Evolutionary conservation across 345 rosid species (phyloP).

Genomic region (Punica granatum): DNA sequence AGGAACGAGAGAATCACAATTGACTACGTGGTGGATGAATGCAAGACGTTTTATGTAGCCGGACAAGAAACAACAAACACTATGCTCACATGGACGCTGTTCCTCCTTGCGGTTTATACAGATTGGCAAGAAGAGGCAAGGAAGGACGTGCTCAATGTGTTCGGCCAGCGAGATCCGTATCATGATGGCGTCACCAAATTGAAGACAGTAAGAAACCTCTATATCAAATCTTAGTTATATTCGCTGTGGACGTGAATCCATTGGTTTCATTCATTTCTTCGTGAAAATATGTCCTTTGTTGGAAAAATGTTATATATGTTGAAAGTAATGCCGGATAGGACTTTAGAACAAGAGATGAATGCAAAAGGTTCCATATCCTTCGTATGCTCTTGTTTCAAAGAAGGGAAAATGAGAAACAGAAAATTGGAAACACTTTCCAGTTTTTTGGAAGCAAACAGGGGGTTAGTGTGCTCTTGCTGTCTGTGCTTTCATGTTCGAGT

Average conservation of each 20-base stretch:
- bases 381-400: too few species aligned
- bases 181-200: conserved; percentile 24
- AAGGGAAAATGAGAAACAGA: too few species aligned
- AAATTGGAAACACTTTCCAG: too few species aligned
- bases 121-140: conserved; percentile 42
- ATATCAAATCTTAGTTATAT: not conserved
- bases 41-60: conserved; percentile 30
- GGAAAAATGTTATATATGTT: too few species aligned
- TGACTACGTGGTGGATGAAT: conserved; percentile 29
- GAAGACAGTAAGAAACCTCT: conserved; percentile 21
- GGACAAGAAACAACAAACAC: conserved; percentile 29
- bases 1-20: conserved; percentile 12
- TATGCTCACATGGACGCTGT: conserved; percentile 27
- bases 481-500: not conserved
- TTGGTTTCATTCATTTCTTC: not conserved
- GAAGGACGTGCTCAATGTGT: conserved; percentile 19
- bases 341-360: too few species aligned
- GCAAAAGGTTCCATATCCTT: too few species aligned
- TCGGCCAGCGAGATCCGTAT: conserved; percentile 24
- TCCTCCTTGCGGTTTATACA: conserved; percentile 29
- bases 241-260: not conserved
- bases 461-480: not conserved
- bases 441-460: too few species aligned
- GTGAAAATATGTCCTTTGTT: not conserved
- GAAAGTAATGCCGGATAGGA: too few species aligned